Percentiles rank a stretch among this genome's conserved stretches.
Conservation (phyloP, 2,329 filamentous ascomycete genomes). For the Mycosphaerella sp. region DNA sequence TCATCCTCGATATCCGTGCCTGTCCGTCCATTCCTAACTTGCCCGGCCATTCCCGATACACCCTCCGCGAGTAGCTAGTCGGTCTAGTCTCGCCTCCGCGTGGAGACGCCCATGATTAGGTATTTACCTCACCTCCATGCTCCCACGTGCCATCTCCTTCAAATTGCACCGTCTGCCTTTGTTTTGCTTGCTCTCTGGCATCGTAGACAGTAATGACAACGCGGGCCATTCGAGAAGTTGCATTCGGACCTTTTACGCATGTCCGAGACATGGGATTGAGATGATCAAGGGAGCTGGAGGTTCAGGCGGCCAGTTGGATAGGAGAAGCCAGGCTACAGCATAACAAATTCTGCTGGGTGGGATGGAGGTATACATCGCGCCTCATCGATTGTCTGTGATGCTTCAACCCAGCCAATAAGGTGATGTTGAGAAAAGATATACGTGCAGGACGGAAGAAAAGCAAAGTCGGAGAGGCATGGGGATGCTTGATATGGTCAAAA, state of each 20-base stretch:
- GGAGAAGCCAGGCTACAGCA: constrained; percentile 4
- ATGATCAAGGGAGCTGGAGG: constrained; percentile 1
- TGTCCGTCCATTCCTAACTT: constrained; percentile 5
- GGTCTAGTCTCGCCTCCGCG: neutral
- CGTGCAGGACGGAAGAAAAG: neutral
- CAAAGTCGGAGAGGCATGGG: constrained; percentile 2
- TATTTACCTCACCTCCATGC: neutral
- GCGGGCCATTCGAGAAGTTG: neutral
- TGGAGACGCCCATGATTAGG: constrained; percentile 5
- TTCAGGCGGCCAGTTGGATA: neutral
- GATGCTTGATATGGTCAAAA: neutral
- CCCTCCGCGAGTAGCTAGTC: neutral
- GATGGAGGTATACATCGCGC: neutral
- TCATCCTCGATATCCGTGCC: neutral
- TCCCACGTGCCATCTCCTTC: neutral
- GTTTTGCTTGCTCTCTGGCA: neutral
- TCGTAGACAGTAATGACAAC: neutral
- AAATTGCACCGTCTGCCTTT: neutral
- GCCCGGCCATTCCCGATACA: constrained; percentile 4
- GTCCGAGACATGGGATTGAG: neutral
- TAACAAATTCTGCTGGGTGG: constrained; percentile 4
- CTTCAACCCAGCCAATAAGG: neutral
- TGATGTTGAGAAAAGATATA: neutral
- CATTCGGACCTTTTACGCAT: constrained; percentile 10
- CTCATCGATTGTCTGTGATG: neutral